These are phyloP conservation scores for Tillandsia leiboldiana DNA, from an alignment of 176 grass and related monocot genomes.

Conservation along the genomic window DNA sequence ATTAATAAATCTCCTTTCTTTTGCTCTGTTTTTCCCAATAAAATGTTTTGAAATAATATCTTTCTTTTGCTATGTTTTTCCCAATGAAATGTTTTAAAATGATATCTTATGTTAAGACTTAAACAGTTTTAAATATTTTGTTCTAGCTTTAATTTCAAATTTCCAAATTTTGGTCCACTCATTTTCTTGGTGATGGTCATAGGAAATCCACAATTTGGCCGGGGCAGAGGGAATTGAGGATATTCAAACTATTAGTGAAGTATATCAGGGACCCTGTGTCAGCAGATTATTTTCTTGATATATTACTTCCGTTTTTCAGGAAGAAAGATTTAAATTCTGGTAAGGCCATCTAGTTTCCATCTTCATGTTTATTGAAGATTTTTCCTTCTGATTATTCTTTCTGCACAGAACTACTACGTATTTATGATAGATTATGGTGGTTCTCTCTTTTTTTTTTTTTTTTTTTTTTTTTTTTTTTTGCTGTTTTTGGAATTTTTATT, in stretches of 20 bases:
- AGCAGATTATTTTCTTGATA: conserved; percentile 48
- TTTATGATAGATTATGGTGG: not conserved
- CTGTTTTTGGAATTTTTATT: conserved; percentile 8
- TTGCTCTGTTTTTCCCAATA: not conserved
- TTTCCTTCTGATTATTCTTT: too few species aligned
- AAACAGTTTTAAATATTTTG: not conserved
- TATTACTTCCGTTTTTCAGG: conserved; percentile 79
- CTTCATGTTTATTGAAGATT: not conserved
- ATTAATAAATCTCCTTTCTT: not conserved
- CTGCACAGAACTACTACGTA: too few species aligned
- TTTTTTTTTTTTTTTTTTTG: conserved; percentile 8
- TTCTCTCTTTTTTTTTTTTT: not conserved
- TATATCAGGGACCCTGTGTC: conserved; percentile 49
- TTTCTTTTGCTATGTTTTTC: not conserved
- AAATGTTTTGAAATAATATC: not conserved
- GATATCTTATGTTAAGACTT: not conserved
- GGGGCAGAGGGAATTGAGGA: conserved; percentile 60
- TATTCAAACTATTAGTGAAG: conserved; percentile 75
- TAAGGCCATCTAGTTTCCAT: conserved; percentile 10
- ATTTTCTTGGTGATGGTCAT: conserved; percentile 11
- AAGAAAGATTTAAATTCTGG: conserved; percentile 62
- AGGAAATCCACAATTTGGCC: conserved; percentile 66
- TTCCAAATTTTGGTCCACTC: not conserved
- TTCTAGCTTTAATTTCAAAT: not conserved
- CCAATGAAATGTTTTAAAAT: not conserved